Evolutionary conservation across 495 filamentous ascomycete species (phyloP), one percentile per base, ranked within the genome.

Genomic region (Aspergillus coremiiformis): DNA sequence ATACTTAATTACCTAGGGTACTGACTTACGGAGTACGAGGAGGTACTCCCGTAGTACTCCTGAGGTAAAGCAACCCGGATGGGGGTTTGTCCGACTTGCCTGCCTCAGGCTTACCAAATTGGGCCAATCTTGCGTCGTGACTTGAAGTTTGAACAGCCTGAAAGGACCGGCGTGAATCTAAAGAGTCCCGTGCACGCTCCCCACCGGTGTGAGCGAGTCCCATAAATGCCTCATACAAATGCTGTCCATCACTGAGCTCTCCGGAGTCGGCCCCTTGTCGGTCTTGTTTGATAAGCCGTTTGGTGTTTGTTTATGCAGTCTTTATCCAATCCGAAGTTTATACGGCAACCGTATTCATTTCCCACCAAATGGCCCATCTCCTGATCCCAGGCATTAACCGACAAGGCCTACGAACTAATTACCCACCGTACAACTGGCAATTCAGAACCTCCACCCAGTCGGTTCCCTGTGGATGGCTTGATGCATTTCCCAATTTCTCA

Each of bases 211-310:
- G 49, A 15, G 24, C 37, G 46, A 44, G 17, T 39, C 46, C 17
- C 55, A 51, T 49, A 56, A 60, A 60, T 60, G 49, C 57, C 53
- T 56, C 58, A 60, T 60, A 57, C 45, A 59, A 54, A 48, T 41
- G 15, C 17, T 41, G 15, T 21, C 15, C 24, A 27, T 4, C 32
- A 41, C 19, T 12, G 17, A 21, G 7, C 17, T 17, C 15, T 14
- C 37, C 37, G 37, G 17, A 20, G 37, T 41, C 37, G 37, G 37
- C 37, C 37, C n/a, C 20, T 21, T 12, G 17, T 41, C 37, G 37
- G 37, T 17, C 19, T 9, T 41, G 17, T 20, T 41, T 7, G 37
- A 41, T 41, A 41, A 41, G 37, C 37, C 10, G 37, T 41, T 41
- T 41, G 37, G 19, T 14, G 37, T 41, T 41, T 14, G 37, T 41